A percentile compares a stretch with the other conserved stretches of the same genome.
phyloP scores from a whole-genome alignment of 106 monocot genomes.

The Hemerocallis citrina region DNA sequence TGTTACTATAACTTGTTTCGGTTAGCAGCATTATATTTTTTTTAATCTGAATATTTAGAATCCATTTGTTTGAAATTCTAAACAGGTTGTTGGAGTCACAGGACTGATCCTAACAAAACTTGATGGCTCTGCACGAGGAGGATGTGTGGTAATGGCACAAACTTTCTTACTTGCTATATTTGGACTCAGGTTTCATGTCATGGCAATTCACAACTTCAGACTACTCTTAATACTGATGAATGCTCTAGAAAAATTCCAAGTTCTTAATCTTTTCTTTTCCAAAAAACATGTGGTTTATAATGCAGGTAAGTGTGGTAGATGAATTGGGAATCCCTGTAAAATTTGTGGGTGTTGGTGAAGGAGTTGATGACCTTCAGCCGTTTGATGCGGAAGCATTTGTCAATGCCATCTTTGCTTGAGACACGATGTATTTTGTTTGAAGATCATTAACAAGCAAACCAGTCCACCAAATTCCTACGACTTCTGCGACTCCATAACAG shows the following conservation, averaged over 20 bases:
- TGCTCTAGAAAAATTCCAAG: too few species aligned
- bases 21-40: too few species aligned
- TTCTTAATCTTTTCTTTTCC: too few species aligned
- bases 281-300: too few species aligned
- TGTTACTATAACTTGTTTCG: too few species aligned
- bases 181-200: background rate
- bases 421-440: background rate
- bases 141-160: constrained; percentile 74
- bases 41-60: background rate
- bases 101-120: constrained; percentile 89
- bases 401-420: constrained; percentile 81
- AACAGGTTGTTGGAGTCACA: constrained; percentile 86
- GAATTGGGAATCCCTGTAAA: constrained; percentile 94
- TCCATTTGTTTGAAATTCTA: background rate
- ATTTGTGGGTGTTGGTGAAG: constrained; percentile 94
- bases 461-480: too few species aligned
- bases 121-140: constrained; percentile 92
- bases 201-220: too few species aligned
- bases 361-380: constrained; percentile 87
- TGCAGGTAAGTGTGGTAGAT: constrained; percentile 95
- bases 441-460: too few species aligned
- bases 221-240: too few species aligned
- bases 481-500: too few species aligned
- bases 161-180: background rate
- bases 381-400: constrained; percentile 94